Conservation (phyloP, 495 filamentous ascomycete genomes). For the Annulohypoxylon maeteangense region DNA sequence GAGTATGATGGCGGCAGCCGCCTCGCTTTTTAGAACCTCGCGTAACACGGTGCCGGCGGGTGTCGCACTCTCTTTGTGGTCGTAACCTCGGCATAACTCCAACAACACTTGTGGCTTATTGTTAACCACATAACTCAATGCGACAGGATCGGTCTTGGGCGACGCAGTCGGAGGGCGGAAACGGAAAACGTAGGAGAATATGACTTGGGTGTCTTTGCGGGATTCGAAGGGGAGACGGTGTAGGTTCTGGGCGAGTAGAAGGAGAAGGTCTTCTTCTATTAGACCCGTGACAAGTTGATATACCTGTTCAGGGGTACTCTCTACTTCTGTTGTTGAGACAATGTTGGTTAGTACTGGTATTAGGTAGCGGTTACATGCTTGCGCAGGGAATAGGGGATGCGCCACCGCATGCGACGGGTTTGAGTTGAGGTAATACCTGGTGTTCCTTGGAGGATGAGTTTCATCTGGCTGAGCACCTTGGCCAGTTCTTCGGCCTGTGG, state of each 20-base stretch:
- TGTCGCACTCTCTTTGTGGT: constrained; percentile 89
- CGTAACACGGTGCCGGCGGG: constrained; percentile 90
- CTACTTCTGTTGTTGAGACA: constrained; percentile 68
- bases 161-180: constrained; percentile 72
- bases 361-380: neutral
- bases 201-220: constrained; percentile 87
- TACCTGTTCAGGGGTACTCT: constrained; percentile 86
- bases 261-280: constrained; percentile 88
- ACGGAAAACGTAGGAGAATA: constrained; percentile 88
- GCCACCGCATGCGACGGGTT: constrained; percentile 9
- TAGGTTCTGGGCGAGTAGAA: constrained; percentile 80
- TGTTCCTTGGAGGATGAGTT: constrained; percentile 83
- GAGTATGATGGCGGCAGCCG: constrained; percentile 86
- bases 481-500: constrained; percentile 74
- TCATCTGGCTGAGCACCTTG: constrained; percentile 82
- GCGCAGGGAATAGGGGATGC: constrained; percentile 4
- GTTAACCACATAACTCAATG: constrained; percentile 85
- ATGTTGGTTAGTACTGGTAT: constrained; percentile 22
- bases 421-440: constrained; percentile 65
- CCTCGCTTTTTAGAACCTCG: constrained; percentile 92
- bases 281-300: constrained; percentile 80
- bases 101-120: constrained; percentile 86
- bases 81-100: constrained; percentile 89
- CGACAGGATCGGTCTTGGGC: constrained; percentile 74
- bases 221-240: constrained; percentile 92